A percentile compares a stretch with the other conserved stretches of the same genome.
These are phyloP conservation scores for Pseudozyma flocculosa DNA, from an alignment of 1,284 basidiomycete genomes.

Conservation along the genomic window DNA sequence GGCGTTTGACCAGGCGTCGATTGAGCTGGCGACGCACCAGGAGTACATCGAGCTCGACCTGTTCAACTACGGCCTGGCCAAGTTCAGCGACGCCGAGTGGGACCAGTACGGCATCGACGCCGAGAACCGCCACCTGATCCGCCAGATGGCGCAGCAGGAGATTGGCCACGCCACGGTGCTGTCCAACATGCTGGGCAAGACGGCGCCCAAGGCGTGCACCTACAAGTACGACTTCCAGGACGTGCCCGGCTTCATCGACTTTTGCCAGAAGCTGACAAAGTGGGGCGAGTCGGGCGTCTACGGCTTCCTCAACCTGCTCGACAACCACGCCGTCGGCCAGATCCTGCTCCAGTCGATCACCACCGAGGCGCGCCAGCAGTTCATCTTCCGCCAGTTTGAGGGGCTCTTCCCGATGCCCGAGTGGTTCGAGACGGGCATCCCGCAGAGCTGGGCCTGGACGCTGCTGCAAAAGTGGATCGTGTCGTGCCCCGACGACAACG, in stretches of 20 bases:
- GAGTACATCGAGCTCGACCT: constrained; percentile 49
- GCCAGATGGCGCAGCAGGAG: constrained; percentile 44
- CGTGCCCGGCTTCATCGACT: constrained; percentile 39
- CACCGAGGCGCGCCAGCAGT: constrained; percentile 44
- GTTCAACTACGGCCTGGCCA: constrained; percentile 43
- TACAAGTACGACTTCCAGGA: constrained; percentile 38
- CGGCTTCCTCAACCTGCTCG: constrained; percentile 38
- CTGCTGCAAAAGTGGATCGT: constrained; percentile 36
- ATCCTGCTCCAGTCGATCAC: constrained; percentile 45
- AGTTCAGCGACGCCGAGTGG: constrained; percentile 41
- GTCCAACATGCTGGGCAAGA: constrained; percentile 39
- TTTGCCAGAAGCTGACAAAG: constrained; percentile 36
- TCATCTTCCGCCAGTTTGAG: constrained; percentile 34
- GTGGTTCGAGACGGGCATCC: constrained; percentile 47
- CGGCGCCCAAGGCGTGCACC: constrained; percentile 36
- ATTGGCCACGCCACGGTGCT: constrained; percentile 40
- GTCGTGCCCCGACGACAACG: constrained; percentile 32
- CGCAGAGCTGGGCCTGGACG: constrained; percentile 48
- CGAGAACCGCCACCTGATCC: constrained; percentile 32
- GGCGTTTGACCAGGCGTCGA: constrained; percentile 39
- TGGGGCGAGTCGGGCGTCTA: constrained; percentile 45
- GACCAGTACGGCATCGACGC: constrained; percentile 29
- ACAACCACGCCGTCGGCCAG: constrained; percentile 39
- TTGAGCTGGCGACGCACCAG: constrained; percentile 35
- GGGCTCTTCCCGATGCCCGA: constrained; percentile 35